Conservation (phyloP, 1,284 basidiomycete species). For the Blastosporella zonata region DNA sequence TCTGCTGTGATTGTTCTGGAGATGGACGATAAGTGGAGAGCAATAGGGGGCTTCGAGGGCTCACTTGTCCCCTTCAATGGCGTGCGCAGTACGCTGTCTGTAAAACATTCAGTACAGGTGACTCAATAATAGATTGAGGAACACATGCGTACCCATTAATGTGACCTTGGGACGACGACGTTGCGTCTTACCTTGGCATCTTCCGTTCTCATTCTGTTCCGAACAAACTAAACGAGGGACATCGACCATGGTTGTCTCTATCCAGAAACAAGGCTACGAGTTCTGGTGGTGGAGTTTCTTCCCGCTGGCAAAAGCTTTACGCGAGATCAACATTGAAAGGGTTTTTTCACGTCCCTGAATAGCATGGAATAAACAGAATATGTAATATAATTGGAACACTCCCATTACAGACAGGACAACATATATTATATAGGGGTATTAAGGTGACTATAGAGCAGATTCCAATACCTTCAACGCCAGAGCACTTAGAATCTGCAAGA, state of each 20-base stretch:
- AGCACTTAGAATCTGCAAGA: conserved; percentile 75
- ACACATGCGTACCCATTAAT: conserved; percentile 19
- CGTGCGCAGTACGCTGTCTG: conserved; percentile 20
- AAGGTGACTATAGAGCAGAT: conserved; percentile 41
- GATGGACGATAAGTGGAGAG: neutral
- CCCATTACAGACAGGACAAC: no score
- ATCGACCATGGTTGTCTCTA: neutral
- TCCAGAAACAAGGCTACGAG: neutral
- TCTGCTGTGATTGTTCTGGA: neutral
- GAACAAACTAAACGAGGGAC: neutral
- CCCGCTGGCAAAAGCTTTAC: neutral
- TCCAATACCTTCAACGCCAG: conserved; percentile 90
- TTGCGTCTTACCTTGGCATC: neutral
- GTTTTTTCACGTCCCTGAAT: conserved; percentile 2
- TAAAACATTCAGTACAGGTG: neutral
- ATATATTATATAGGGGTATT: no score
- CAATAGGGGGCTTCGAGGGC: neutral
- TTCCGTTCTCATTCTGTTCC: conserved; percentile 3
- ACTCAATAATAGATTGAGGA: neutral
- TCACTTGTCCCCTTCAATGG: conserved; percentile 16
- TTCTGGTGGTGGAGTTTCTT: neutral
- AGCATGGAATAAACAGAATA: no score
- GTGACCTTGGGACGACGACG: conserved; percentile 14
- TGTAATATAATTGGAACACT: no score
- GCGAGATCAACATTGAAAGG: conserved; percentile 4